Conservation (phyloP, 495 filamentous ascomycete genomes). For the Lepidopterella palustris region DNA sequence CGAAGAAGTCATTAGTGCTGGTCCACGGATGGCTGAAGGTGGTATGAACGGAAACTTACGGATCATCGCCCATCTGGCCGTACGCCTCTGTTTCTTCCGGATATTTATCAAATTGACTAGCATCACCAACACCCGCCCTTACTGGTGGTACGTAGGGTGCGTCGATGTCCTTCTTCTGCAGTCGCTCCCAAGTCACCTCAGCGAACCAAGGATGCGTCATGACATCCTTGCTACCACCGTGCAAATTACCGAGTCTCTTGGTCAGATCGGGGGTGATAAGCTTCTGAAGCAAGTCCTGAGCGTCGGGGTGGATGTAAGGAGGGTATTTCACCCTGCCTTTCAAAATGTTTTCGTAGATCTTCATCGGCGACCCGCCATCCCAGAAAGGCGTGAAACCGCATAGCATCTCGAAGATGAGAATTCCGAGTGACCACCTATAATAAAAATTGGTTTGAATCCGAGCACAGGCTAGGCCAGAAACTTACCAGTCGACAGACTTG, state of each 20-base stretch:
- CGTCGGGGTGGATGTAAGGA: conserved; percentile 88
- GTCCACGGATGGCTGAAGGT: neutral
- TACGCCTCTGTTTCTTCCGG: conserved; percentile 94
- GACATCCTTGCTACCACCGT: conserved; percentile 86
- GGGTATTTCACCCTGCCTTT: conserved; percentile 92
- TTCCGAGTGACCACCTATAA: conserved; percentile 91
- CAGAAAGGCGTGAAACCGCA: conserved; percentile 98
- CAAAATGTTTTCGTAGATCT: conserved; percentile 98
- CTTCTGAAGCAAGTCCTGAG: conserved; percentile 82
- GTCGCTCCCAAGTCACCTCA: conserved; percentile 94
- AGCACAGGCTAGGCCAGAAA: neutral
- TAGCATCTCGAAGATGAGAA: conserved; percentile 98
- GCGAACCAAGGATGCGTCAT: conserved; percentile 95
- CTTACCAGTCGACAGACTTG: conserved; percentile 97
- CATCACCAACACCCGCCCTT: conserved; percentile 83
- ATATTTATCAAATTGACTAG: conserved; percentile 96
- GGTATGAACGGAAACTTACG: conserved; percentile 52
- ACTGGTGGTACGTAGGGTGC: conserved; percentile 98
- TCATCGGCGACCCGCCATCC: conserved; percentile 94
- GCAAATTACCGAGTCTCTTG: conserved; percentile 89
- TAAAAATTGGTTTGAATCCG: conserved; percentile 14
- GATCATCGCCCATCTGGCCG: conserved; percentile 66
- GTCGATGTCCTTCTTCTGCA: conserved; percentile 93
- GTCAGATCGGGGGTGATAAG: conserved; percentile 93
- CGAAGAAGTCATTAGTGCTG: conserved; percentile 4